A percentile compares a stretch with the other conserved stretches of the same genome.
These are phyloP conservation scores for Boletus coccyginus DNA, from an alignment of 768 basidiomycete species.

Conservation along the genomic window DNA sequence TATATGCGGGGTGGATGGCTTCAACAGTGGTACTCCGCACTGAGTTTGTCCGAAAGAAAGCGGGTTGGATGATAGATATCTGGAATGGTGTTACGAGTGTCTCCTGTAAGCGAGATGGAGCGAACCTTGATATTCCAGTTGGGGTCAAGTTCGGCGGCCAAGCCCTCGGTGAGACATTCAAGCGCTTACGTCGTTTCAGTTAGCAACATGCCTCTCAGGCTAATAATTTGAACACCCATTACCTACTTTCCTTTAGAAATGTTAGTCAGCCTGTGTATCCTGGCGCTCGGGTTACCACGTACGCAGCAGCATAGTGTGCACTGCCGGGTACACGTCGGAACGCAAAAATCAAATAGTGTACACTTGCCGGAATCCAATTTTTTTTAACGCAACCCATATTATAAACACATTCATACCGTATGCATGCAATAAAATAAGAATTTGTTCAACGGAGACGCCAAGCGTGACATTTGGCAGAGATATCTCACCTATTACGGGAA, in stretches of 20 bases:
- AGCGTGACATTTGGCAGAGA: no score
- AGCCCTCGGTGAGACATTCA: slow-evolving; percentile 38
- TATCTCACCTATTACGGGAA: no score
- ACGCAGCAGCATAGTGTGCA: slow-evolving; percentile 27
- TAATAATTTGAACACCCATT: background rate
- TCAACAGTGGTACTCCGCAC: slow-evolving; percentile 1
- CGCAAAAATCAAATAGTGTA: no score
- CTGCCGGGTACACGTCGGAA: no score
- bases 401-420: no score
- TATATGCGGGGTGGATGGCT: slow-evolving; percentile 22
- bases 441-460: no score
- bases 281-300: slow-evolving; percentile 4
- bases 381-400: no score
- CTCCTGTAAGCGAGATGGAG: background rate
- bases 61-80: slow-evolving; percentile 27
- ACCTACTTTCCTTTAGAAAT: slow-evolving; percentile 26
- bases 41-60: slow-evolving; percentile 18
- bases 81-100: background rate
- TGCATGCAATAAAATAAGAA: no score
- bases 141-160: slow-evolving; percentile 42
- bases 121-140: slow-evolving; percentile 48
- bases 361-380: no score
- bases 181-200: slow-evolving; percentile 26
- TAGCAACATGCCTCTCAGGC: background rate
- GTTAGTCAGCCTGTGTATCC: background rate